Evolutionary conservation across 2,329 filamentous ascomycete genomes (phyloP).

Genomic region (Rhinocladiella mackenziei): DNA sequence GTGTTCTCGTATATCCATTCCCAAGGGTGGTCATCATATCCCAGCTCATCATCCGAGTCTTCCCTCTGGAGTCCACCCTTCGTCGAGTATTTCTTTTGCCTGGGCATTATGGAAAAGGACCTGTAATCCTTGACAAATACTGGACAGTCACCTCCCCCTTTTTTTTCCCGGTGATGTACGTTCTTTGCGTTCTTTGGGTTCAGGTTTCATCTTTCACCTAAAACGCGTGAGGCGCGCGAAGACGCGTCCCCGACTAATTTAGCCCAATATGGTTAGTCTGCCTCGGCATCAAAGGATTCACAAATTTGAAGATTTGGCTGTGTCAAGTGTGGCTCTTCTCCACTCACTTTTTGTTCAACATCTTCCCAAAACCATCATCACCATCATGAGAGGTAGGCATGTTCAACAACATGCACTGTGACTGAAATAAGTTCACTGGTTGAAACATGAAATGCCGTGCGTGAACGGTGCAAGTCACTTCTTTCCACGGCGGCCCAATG

Average conservation of each 20-base stretch:
- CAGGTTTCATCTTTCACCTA: no score
- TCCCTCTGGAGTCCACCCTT: slow-evolving; percentile 65
- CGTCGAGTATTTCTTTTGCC: slow-evolving; percentile 47
- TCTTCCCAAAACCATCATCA: no score
- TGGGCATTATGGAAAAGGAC: slow-evolving; percentile 20
- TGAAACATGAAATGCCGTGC: no score
- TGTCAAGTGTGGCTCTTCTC: background rate
- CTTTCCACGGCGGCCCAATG: no score
- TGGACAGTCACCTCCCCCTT: no score
- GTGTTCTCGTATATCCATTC: slow-evolving; percentile 65
- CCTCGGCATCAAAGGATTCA: background rate
- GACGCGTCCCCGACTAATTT: background rate
- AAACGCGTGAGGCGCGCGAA: background rate
- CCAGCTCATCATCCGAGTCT: slow-evolving; percentile 85
- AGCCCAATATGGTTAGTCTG: background rate
- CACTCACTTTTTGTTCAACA: background rate
- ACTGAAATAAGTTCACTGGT: no score
- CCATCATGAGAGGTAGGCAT: no score
- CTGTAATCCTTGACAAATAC: no score
- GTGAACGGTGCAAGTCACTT: no score
- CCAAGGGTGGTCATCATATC: slow-evolving; percentile 68
- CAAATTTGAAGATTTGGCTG: background rate
- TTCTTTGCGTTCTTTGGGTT: no score
- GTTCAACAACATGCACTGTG: no score
- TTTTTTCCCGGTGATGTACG: no score